A percentile compares a stretch with the other conserved stretches of the same genome.
Conservation (phyloP, 768 basidiomycete species). For the Crassisporium funariophilum region DNA sequence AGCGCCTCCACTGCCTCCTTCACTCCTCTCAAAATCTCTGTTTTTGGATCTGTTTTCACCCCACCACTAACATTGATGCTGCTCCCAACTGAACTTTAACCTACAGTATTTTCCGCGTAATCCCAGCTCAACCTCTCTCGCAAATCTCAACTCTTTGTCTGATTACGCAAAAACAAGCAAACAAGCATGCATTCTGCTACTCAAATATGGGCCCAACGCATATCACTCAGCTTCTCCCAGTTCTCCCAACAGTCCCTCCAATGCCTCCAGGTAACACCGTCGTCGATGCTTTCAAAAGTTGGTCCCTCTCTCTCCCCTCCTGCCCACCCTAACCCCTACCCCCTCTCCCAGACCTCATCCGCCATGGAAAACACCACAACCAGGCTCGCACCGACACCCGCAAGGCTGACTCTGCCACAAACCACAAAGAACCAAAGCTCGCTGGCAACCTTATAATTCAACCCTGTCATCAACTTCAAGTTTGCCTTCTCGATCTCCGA, state of each 20-base stretch:
- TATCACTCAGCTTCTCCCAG: background rate
- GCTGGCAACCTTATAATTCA: conserved; percentile 80
- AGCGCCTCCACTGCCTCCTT: conserved; percentile 15
- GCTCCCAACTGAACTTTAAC: conserved; percentile 36
- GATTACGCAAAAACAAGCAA: conserved; percentile 31
- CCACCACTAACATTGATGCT: conserved; percentile 35
- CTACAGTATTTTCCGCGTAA: conserved; percentile 22
- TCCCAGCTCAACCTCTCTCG: conserved; percentile 28
- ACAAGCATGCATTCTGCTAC: conserved; percentile 41
- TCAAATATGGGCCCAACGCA: conserved; percentile 66
- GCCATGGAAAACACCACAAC: conserved; percentile 44
- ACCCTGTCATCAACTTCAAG: conserved; percentile 35
- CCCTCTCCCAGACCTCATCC: no score
- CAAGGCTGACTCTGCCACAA: conserved; percentile 68
- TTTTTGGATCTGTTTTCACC: conserved; percentile 8
- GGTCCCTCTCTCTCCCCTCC: no score
- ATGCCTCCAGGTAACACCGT: no score
- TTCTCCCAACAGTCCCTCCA: no score
- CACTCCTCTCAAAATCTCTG: conserved; percentile 11
- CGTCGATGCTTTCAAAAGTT: no score
- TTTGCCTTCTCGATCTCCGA: conserved; percentile 41
- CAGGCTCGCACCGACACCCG: conserved; percentile 59
- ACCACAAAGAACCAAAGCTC: conserved; percentile 65
- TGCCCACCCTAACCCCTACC: no score
- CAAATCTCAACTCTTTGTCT: conserved; percentile 25